These are phyloP conservation scores for Artomyces pyxidatus DNA, from an alignment of 768 basidiomycete species.

Conservation along the genomic window DNA sequence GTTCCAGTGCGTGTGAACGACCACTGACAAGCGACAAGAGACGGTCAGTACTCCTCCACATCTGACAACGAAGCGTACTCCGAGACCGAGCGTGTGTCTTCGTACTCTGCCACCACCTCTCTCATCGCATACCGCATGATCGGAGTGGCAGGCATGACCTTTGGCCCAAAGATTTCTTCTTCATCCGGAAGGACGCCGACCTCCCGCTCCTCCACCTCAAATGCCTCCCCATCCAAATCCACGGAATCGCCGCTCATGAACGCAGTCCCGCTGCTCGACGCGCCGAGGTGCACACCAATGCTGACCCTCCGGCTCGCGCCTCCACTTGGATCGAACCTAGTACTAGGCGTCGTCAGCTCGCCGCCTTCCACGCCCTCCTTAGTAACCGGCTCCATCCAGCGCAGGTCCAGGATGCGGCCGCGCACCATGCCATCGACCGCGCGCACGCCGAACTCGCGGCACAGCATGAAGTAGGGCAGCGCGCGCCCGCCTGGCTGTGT, in stretches of 20 bases:
- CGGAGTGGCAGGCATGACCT: slow-evolving; percentile 67
- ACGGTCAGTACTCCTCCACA: slow-evolving; percentile 22
- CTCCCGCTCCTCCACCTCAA: slow-evolving; percentile 33
- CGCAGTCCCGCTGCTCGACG: slow-evolving; percentile 17
- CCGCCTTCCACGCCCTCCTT: slow-evolving; percentile 36
- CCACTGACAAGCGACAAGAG: background rate
- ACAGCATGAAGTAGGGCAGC: slow-evolving; percentile 74
- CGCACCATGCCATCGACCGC: slow-evolving; percentile 84
- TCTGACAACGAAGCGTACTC: slow-evolving; percentile 78
- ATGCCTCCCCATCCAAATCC: slow-evolving; percentile 32
- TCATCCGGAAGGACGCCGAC: slow-evolving; percentile 32
- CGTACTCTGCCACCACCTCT: slow-evolving; percentile 76
- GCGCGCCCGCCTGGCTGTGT: slow-evolving; percentile 54
- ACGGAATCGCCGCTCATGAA: slow-evolving; percentile 17
- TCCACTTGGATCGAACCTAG: slow-evolving; percentile 16
- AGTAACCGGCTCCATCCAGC: slow-evolving; percentile 69
- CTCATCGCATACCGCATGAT: slow-evolving; percentile 82
- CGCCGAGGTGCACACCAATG: slow-evolving; percentile 15
- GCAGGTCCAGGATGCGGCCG: slow-evolving; percentile 62
- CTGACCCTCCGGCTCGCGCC: slow-evolving; percentile 17
- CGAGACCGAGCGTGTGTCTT: slow-evolving; percentile 64
- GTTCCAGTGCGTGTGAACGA: too few species aligned
- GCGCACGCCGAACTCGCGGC: slow-evolving; percentile 74
- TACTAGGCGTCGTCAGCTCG: slow-evolving; percentile 15
- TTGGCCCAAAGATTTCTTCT: slow-evolving; percentile 61